Base-by-base conservation (phyloP, 352 stramenopile genomes). In the Peronospora farinosa region DNA sequence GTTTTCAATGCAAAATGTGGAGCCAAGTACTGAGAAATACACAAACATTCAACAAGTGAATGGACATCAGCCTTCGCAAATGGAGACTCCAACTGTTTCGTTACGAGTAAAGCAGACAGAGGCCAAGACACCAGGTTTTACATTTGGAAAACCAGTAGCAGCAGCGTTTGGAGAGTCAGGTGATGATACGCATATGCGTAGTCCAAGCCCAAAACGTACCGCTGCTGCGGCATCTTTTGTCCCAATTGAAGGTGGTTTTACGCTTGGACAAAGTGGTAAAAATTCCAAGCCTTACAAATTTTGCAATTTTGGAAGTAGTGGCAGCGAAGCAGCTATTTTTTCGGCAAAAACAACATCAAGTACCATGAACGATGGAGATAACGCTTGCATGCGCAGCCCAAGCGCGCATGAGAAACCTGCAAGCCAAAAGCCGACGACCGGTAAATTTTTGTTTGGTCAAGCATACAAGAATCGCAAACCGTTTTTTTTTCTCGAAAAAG, bases 381-480 rank as follows among this genome's bases (percentile, higher is more conserved):
- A 60, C 33, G 41, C 56, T 12, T 7, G 15, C 13, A 59, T 69
- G 61, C 15, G 7, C n/a, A 65, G 40, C 28, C 37, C 44, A 36
- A 60, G 44, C 15, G 39, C 52, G 37, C 44, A 40, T 6, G 16
- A 16, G 0, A 48, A 60, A 9, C 19, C 31, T 44, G 15, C 39
- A 0, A 41, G 7, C 31, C 31, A 5, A 19, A 38, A 47, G 3
- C 31, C 51, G 8, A 55, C 27, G 0, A 58, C 56, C 27, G 25
- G 15, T 4, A 47, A 50, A 15, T 65, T 65, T 58, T 15, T 60
- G 21, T 65, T 67, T 53, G 63, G 57, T 27, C 47, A 57, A 55
- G 41, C 39, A 5, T 71, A 67, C 41, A 71, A 65, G 37, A 64
- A 65, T 36, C 48, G 58, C 44, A 64, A 60, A 27, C 17, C 57